Evolutionary conservation across 441 rosid species (phyloP).

Genomic region (Daphne laureola): DNA sequence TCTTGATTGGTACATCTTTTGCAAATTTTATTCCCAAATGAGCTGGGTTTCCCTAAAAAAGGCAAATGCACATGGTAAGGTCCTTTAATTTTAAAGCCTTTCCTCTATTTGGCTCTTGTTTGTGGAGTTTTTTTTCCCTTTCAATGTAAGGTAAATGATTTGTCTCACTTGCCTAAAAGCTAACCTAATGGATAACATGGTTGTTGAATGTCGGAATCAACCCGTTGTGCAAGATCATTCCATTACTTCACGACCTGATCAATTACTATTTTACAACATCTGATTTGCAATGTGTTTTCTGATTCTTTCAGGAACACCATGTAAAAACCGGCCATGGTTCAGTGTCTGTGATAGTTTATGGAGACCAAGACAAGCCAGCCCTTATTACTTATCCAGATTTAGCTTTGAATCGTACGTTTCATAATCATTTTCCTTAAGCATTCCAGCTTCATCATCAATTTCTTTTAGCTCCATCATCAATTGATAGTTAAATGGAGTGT

Average conservation of each 20-base stretch:
- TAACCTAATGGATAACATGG: slow-evolving; percentile 1
- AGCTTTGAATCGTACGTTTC: slow-evolving; percentile 52
- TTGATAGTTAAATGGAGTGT: background rate
- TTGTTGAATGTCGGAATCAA: no score
- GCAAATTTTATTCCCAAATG: slow-evolving; percentile 10
- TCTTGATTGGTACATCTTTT: slow-evolving; percentile 15
- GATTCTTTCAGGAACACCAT: slow-evolving; percentile 49
- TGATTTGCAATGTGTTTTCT: slow-evolving; percentile 12
- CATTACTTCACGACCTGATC: background rate
- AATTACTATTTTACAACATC: slow-evolving; percentile 9
- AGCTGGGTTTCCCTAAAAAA: slow-evolving; percentile 15
- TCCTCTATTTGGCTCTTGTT: slow-evolving; percentile 1
- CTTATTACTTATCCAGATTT: slow-evolving; percentile 65
- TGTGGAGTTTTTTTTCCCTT: no score
- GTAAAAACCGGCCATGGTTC: slow-evolving; percentile 54
- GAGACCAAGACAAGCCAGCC: slow-evolving; percentile 67
- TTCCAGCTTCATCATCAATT: no score
- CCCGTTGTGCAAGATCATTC: no score
- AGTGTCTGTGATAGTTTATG: slow-evolving; percentile 56
- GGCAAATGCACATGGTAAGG: slow-evolving; percentile 51
- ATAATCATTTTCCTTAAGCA: background rate
- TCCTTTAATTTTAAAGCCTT: slow-evolving; percentile 28
- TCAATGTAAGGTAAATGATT: slow-evolving; percentile 10
- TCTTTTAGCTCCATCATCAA: no score
- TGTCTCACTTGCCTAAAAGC: slow-evolving; percentile 9